Percentiles rank a stretch among this genome's conserved stretches.
These are phyloP conservation scores for Hypoxylon rubiginosum DNA, from an alignment of 2,329 filamentous ascomycete species.

Conservation along the genomic window DNA sequence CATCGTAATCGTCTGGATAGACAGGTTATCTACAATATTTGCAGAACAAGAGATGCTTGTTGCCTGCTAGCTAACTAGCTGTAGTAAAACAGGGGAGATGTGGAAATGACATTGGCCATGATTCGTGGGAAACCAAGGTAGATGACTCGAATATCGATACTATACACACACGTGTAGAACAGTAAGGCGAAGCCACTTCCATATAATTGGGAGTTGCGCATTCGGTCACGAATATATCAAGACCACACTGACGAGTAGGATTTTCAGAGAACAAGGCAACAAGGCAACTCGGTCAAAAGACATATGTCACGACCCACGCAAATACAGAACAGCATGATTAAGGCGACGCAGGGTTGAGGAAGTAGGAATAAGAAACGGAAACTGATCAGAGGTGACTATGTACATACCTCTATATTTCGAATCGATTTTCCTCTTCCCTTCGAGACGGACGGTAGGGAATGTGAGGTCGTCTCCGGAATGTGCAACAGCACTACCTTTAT, in stretches of 20 bases:
- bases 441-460: constrained; percentile 17
- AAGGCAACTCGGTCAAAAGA: constrained; percentile 35
- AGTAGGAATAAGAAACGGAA: constrained; percentile 15
- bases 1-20: constrained; percentile 25
- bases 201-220: constrained; percentile 21
- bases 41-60: constrained; percentile 26
- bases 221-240: constrained; percentile 34
- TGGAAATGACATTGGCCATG: constrained; percentile 38
- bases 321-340: constrained; percentile 29
- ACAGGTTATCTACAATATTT: constrained; percentile 32
- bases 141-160: constrained; percentile 24
- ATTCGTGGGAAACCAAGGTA: constrained; percentile 38
- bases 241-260: constrained; percentile 35
- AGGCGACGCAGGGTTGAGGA: constrained; percentile 14
- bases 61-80: constrained; percentile 11
- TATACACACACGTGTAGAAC: constrained; percentile 27
- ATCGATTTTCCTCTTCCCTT: constrained; percentile 1
- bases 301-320: constrained; percentile 39
- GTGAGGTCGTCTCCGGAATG: constrained; percentile 36
- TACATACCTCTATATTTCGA: constrained; percentile 31
- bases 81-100: constrained; percentile 30
- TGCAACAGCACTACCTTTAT: constrained; percentile 30
- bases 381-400: constrained; percentile 13
- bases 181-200: constrained; percentile 20
- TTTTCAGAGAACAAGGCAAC: constrained; percentile 31